Evolutionary conservation across 768 basidiomycete genomes (phyloP), one percentile per base, ranked within the genome.

Genomic region (Amanita phalloides): DNA sequence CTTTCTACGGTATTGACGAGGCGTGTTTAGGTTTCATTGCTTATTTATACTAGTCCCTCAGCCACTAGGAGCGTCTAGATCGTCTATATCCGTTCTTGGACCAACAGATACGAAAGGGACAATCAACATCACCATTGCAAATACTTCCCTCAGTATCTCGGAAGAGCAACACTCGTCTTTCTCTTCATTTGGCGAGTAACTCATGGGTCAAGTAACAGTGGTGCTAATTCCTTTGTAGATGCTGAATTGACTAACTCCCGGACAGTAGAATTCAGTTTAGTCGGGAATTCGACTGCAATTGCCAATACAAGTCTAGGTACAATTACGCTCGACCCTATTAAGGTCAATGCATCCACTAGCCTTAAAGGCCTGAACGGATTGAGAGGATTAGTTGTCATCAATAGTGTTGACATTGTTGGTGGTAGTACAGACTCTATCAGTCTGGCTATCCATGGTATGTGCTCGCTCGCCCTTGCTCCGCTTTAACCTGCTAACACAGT

Each of bases 261-360:
- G 25, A 61, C 53, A n/a, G 71, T 72, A 30, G 63, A 73, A 8
- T 86, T 87, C 64, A 67, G 69, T 37, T 71, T 87, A 35, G 66
- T 79, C 42, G 84, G 84, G 32, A 69, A 73, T 54, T 79, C 84
- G 49, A 69, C 70, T 17, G 77, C 85, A 3, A 64, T 83, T 7
- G 78, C 84, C 20, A 81, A 73, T 55, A 73, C 73, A 59, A 77
- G 74, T 60, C 70, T 86, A 49, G 85, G 85, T 36, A 69, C 76
- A 57, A 77, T 88, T 52, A 79, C 76, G n/a, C 71, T 88, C 6
- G 75, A 84, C 60, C 74, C 81, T 4, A 86, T 88, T 62, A 77
- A 77, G 52, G 82, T 88, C 61, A 78, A 86, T 55, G 84, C 86
- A 2, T 70, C 81, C 6, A 79, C 82, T 4, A 70, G 67, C 13